Evolutionary conservation across 73 alveolate genomes (phyloP).

Genomic region (Paramecium bursaria): DNA sequence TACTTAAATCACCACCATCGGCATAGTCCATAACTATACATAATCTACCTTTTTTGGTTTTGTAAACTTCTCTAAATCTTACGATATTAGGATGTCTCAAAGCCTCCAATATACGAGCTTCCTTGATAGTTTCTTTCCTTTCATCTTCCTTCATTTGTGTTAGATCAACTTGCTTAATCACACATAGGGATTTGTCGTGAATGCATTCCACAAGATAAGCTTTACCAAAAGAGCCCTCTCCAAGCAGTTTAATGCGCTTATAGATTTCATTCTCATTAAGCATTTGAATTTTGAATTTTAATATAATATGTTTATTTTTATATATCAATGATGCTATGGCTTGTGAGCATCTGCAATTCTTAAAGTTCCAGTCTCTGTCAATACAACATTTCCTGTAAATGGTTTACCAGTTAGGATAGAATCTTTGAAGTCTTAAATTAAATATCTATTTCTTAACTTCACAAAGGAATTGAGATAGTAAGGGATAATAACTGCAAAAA

Average conservation of each 20-base stretch:
- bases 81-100: conserved; percentile 95
- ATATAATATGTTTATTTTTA: too few relatives aligned
- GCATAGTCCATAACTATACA: conserved; percentile 73
- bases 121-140: conserved; percentile 88
- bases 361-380: too few relatives aligned
- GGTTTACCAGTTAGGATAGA: too few relatives aligned
- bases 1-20: conserved; percentile 75
- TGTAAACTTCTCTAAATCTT: conserved; percentile 89
- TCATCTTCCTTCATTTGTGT: conserved; percentile 86
- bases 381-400: too few relatives aligned
- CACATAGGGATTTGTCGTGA: conserved; percentile 82
- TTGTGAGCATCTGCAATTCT: too few relatives aligned
- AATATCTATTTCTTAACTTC: too few relatives aligned
- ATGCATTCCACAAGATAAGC: conserved; percentile 90
- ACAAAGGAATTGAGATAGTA: too few relatives aligned
- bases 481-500: too few relatives aligned
- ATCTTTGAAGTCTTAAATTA: too few relatives aligned
- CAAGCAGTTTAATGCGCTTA: conserved; percentile 83
- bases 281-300: too few relatives aligned
- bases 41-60: conserved; percentile 87
- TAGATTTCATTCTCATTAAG: conserved; percentile 75
- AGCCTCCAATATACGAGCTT: conserved; percentile 89
- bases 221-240: conserved; percentile 97
- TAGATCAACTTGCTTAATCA: conserved; percentile 89
- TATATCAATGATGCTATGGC: too few relatives aligned